Evolutionary conservation across 192 early-diverging fungal species (phyloP).

Genomic region (Coemansia brasiliensis): DNA sequence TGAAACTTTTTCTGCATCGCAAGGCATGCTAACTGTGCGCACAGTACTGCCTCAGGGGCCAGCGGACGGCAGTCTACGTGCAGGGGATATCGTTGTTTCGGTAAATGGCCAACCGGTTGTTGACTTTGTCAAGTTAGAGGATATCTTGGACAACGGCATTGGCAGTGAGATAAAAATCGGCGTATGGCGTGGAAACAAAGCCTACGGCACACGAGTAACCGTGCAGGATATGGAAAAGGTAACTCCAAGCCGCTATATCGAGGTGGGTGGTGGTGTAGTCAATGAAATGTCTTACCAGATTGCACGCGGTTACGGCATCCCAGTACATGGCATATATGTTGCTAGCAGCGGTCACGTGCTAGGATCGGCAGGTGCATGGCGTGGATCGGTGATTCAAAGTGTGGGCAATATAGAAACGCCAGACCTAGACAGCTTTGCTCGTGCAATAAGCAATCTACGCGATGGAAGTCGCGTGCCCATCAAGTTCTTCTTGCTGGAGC

Average conservation of each 20-base stretch:
- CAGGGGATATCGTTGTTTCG: slow-evolving; percentile 71
- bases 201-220: slow-evolving; percentile 42
- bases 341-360: slow-evolving; percentile 72
- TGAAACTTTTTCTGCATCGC: slow-evolving; percentile 64
- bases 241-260: slow-evolving; percentile 83
- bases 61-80: slow-evolving; percentile 61
- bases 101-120: slow-evolving; percentile 61
- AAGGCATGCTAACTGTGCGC: slow-evolving; percentile 69
- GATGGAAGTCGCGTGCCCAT: slow-evolving; percentile 72
- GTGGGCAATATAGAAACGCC: slow-evolving; percentile 74
- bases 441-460: slow-evolving; percentile 68
- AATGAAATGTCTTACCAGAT: slow-evolving; percentile 78
- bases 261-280: slow-evolving; percentile 86
- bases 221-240: slow-evolving; percentile 74
- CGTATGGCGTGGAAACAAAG: slow-evolving; percentile 62
- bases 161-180: slow-evolving; percentile 54
- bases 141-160: slow-evolving; percentile 60
- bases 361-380: slow-evolving; percentile 65
- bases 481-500: slow-evolving; percentile 73
- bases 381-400: slow-evolving; percentile 68
- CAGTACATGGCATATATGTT: slow-evolving; percentile 79
- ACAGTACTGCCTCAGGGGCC: slow-evolving; percentile 68
- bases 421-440: slow-evolving; percentile 74
- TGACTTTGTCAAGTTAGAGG: slow-evolving; percentile 67
- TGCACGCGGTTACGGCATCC: slow-evolving; percentile 69